Evolutionary conservation across 441 rosid species (phyloP).

Genomic region (Pelargonium citronellum): DNA sequence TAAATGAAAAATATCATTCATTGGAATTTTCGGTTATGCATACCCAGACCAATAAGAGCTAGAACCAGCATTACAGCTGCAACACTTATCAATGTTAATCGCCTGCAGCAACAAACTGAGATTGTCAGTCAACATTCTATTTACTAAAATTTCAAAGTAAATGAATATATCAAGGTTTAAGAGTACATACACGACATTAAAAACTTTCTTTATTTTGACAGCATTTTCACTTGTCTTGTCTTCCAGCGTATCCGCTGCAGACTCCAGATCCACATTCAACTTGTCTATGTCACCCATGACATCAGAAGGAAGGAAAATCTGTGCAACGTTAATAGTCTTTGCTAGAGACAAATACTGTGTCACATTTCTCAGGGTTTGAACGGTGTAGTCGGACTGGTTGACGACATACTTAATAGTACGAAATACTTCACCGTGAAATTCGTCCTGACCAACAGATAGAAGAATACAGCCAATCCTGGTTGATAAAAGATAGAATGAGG

Average conservation of each 20-base stretch:
- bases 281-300: conserved; percentile 65
- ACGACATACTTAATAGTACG: conserved; percentile 74
- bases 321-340: conserved; percentile 72
- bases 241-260: conserved; percentile 58
- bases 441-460: conserved; percentile 73
- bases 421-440: conserved; percentile 66
- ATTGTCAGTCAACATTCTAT: conserved; percentile 10
- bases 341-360: conserved; percentile 84
- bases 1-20: conserved; percentile 4
- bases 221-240: conserved; percentile 71
- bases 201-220: conserved; percentile 54
- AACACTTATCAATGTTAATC: conserved; percentile 60
- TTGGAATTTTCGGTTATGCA: conserved; percentile 24
- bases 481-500: background rate
- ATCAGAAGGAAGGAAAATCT: conserved; percentile 58
- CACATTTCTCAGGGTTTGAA: conserved; percentile 67
- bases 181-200: conserved; percentile 57
- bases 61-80: conserved; percentile 80
- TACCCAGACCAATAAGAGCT: conserved; percentile 76
- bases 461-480: conserved; percentile 82
- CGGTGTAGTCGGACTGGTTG: conserved; percentile 86
- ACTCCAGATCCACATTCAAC: conserved; percentile 54
- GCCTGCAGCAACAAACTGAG: conserved; percentile 41
- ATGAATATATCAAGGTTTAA: conserved; percentile 17
- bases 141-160: conserved; percentile 6